Evolutionary conservation across 2,329 filamentous ascomycete species (phyloP), one percentile per base, ranked within the genome.

Genomic region (Emericellopsis atlantica): DNA sequence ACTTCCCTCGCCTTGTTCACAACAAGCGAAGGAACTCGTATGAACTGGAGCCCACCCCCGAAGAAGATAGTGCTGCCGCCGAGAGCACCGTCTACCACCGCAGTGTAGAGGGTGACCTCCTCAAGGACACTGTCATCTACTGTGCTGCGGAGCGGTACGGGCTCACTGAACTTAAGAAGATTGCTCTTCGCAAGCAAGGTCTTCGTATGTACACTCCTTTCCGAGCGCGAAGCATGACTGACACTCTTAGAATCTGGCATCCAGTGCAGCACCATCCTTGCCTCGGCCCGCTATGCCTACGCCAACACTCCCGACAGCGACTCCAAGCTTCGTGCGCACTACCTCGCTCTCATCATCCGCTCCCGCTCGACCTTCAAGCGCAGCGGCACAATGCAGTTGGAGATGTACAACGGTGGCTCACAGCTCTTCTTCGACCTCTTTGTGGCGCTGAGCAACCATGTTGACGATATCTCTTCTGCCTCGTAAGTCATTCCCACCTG

Each of bases 381-480:
- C 42, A 94, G 87, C 61, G 87, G 88, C 41, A 95, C 88, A 4
- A 94, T 95, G 88, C 89, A 95, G 64, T 76, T 85, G 50, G 88
- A 95, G 66, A 95, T 95, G 88, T 84, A 84, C 59, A 76, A 78
- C 46, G 89, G 89, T 23, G 86, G 86, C 41, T 84, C 70, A 1
- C 74, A 84, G 54, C 69, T 94, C 44, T 95, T 94, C 67, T 95
- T 95, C 57, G 89, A 95, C 56, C 69, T 95, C 36, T 95, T 95
- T 58, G 89, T 95, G 39, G 87, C 89, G 15, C 77, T 95, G 63
- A 88, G 84, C 63, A 94, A 95, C 58, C 86, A 94, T 56, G 84
- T 94, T 55, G 85, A 78, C 58, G 82, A 81, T 52, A 72, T 80
- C 46, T 70, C 73, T 5, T 70, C 66, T 42, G 62, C 66, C 43